A percentile compares a stretch with the other conserved stretches of the same genome.
These are phyloP conservation scores for Yamadazyma pseudoaaseri DNA, from an alignment of 1,139 yeast genomes.

Conservation along the genomic window DNA sequence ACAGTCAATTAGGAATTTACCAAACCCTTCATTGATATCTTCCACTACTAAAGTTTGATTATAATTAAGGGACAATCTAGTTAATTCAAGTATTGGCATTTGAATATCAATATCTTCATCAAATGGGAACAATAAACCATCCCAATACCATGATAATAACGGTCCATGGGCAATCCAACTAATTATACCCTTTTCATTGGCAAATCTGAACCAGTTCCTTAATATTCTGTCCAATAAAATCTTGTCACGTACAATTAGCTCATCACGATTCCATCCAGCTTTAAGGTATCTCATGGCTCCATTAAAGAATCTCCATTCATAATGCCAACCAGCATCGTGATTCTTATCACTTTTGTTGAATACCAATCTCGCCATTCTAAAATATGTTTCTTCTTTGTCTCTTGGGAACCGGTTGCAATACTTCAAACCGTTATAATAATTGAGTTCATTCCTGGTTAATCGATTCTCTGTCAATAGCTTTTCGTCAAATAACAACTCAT, in stretches of 20 bases:
- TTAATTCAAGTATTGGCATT: conserved; percentile 33
- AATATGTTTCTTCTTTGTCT: conserved; percentile 30
- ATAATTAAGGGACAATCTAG: conserved; percentile 25
- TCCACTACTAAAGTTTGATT: conserved; percentile 40
- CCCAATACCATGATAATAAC: conserved; percentile 42
- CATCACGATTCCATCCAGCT: conserved; percentile 27
- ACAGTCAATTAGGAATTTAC: conserved; percentile 42
- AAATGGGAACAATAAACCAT: conserved; percentile 37
- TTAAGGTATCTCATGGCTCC: conserved; percentile 37
- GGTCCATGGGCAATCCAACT: conserved; percentile 46
- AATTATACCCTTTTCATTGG: conserved; percentile 29
- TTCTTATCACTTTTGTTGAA: conserved; percentile 22
- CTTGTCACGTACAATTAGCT: conserved; percentile 22
- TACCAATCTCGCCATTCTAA: conserved; percentile 30
- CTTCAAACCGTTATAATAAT: conserved; percentile 27
- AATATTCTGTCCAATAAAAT: conserved; percentile 30
- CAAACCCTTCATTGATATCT: conserved; percentile 26
- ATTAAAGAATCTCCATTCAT: conserved; percentile 45
- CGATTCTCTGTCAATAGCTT: conserved; percentile 13
- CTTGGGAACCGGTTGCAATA: conserved; percentile 19
- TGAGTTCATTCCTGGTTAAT: conserved; percentile 21
- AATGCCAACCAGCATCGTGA: conserved; percentile 36
- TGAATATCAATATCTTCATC: conserved; percentile 39
- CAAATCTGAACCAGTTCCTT: conserved; percentile 33
- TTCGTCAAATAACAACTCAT: conserved; percentile 20